Evolutionary conservation across 1,284 basidiomycete genomes (phyloP).

Genomic region (Puccinia polysora): DNA sequence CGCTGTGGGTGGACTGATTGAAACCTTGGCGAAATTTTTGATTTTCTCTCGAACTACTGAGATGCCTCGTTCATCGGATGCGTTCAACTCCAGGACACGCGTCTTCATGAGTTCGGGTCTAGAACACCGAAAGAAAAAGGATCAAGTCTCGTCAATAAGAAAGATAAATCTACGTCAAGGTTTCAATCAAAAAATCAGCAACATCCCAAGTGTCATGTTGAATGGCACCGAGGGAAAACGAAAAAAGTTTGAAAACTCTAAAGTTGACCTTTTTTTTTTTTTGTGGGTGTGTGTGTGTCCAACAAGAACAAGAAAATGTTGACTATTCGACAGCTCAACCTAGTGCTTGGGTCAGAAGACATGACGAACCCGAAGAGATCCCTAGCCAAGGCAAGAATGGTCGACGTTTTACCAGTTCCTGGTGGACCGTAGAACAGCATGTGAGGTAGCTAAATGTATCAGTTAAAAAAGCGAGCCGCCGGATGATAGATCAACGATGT

Average conservation of each 20-base stretch:
- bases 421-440: constrained; percentile 99
- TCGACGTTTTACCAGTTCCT: constrained; percentile 97
- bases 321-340: no score
- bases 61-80: constrained; percentile 97
- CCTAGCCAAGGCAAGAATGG: constrained; percentile 86
- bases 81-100: constrained; percentile 95
- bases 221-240: constrained; percentile 20
- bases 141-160: no score
- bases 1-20: constrained; percentile 51
- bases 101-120: constrained; percentile 91
- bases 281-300: background rate
- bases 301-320: constrained; percentile 1
- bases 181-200: no score
- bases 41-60: constrained; percentile 95
- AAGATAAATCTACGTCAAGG: constrained; percentile 21
- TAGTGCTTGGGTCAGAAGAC: no score
- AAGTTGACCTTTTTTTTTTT: background rate
- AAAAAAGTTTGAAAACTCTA: background rate
- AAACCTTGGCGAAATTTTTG: constrained; percentile 84
- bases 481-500: no score
- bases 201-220: background rate
- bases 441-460: constrained; percentile 74
- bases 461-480: constrained; percentile 14
- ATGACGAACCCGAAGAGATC: constrained; percentile 84
- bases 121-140: background rate